Evolutionary conservation across 129 eudicot genomes (phyloP).

Genomic region (Smallanthus sonchifolius): DNA sequence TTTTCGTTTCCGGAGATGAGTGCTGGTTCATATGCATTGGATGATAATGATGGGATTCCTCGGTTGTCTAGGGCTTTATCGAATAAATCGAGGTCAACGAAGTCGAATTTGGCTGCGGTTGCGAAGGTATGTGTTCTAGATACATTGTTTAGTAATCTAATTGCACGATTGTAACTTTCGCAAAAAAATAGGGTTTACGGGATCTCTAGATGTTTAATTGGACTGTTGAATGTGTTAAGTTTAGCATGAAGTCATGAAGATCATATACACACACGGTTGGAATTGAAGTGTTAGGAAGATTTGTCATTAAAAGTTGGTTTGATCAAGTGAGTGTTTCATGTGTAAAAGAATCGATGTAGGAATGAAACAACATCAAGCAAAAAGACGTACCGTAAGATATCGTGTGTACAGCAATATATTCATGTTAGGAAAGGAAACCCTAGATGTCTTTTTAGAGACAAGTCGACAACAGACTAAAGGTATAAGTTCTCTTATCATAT

Average conservation of each 20-base stretch:
- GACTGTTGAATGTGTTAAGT: neutral
- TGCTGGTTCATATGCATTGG: conserved; percentile 30
- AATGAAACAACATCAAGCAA: neutral
- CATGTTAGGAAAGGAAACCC: neutral
- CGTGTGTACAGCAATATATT: neutral
- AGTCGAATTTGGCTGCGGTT: conserved; percentile 39
- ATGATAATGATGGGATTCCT: conserved; percentile 81
- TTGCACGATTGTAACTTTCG: neutral
- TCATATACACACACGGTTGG: neutral
- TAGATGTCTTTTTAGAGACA: neutral
- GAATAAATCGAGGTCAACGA: conserved; percentile 59
- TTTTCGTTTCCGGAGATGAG: conserved; percentile 75
- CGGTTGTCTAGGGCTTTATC: conserved; percentile 65
- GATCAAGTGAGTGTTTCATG: neutral
- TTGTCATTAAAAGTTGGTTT: neutral
- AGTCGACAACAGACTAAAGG: neutral
- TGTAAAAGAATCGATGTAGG: neutral
- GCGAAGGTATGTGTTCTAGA: neutral
- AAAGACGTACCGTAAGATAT: neutral
- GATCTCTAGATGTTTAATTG: neutral
- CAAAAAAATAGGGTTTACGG: neutral
- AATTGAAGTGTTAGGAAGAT: neutral
- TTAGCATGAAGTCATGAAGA: neutral
- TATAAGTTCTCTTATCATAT: neutral
- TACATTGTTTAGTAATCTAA: neutral